phyloP scores from a whole-genome alignment of 1,139 yeast species.

The Geotrichum europaeum region DNA sequence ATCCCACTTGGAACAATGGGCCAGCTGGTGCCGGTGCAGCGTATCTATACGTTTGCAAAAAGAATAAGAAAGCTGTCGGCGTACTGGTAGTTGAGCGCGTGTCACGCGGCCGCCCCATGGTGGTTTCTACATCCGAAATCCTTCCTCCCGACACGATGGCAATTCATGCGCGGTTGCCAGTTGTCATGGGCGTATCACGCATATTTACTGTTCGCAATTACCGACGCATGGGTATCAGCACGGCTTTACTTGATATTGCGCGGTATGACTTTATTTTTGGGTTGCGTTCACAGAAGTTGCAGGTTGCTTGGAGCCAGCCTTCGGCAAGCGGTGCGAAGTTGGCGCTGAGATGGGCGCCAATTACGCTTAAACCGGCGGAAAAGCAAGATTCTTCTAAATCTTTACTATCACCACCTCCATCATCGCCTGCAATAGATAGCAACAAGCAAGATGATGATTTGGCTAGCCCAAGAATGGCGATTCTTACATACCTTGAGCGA shows the following conservation, averaged over 20 bases:
- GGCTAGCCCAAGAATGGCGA: background rate
- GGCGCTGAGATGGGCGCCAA: conserved; percentile 36
- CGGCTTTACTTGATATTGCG: conserved; percentile 40
- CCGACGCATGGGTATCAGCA: conserved; percentile 49
- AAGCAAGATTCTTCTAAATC: background rate
- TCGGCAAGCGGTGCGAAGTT: conserved; percentile 54
- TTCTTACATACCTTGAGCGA: conserved; percentile 9
- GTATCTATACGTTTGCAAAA: conserved; percentile 45
- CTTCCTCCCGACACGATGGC: background rate
- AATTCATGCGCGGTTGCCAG: background rate
- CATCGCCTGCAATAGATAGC: background rate
- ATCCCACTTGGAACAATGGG: conserved; percentile 41
- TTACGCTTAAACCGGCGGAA: background rate
- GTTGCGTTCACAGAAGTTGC: conserved; percentile 36
- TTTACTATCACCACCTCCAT: conserved; percentile 4
- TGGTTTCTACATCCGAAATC: conserved; percentile 31
- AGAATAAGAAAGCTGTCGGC: conserved; percentile 45
- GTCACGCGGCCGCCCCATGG: conserved; percentile 45
- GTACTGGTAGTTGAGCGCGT: conserved; percentile 43
- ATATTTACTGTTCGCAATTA: conserved; percentile 56
- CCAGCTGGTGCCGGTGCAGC: conserved; percentile 33
- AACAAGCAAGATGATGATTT: background rate
- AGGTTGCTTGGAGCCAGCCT: conserved; percentile 69
- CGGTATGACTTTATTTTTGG: conserved; percentile 49
- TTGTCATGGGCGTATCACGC: conserved; percentile 53